phyloP scores from a whole-genome alignment of 768 basidiomycete species.

The Galerina sulciceps region DNA sequence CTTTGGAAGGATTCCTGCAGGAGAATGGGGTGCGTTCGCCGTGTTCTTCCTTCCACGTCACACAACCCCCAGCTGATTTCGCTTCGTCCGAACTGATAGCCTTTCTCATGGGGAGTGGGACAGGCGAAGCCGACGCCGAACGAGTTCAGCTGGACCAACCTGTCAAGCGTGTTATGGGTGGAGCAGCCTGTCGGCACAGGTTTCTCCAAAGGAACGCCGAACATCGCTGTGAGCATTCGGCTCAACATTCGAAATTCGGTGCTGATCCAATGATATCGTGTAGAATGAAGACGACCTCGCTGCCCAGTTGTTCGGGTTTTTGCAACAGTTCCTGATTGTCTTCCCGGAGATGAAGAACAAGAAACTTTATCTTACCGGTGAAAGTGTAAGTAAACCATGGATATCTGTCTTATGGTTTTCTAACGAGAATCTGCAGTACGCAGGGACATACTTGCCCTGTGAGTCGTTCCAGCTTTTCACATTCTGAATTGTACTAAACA shows the following conservation, averaged over 20 bases:
- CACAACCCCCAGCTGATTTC: slow-evolving; percentile 2
- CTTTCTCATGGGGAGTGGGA: slow-evolving; percentile 68
- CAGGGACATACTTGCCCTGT: slow-evolving; percentile 65
- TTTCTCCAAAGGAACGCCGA: slow-evolving; percentile 71
- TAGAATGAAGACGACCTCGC: slow-evolving; percentile 56
- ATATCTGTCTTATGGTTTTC: not conserved
- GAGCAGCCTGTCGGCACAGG: slow-evolving; percentile 85
- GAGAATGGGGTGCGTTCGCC: slow-evolving; percentile 67
- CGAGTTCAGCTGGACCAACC: slow-evolving; percentile 78
- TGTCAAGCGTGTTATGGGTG: slow-evolving; percentile 74
- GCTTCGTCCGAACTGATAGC: slow-evolving; percentile 45
- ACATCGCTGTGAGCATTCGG: slow-evolving; percentile 51
- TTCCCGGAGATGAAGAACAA: slow-evolving; percentile 76
- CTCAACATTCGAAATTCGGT: not conserved
- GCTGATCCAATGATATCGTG: not conserved
- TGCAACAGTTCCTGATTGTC: slow-evolving; percentile 77
- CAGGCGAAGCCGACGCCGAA: slow-evolving; percentile 68
- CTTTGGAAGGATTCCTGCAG: slow-evolving; percentile 70
- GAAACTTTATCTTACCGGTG: slow-evolving; percentile 71
- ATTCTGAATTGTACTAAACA: slow-evolving; percentile 2
- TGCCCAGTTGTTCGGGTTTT: slow-evolving; percentile 57
- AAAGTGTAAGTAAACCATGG: slow-evolving; percentile 58
- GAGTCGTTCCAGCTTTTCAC: slow-evolving; percentile 26
- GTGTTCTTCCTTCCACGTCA: not conserved
- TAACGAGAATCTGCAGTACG: slow-evolving; percentile 51